Evolutionary conservation across 2,329 filamentous ascomycete species (phyloP), one percentile per base, ranked within the genome.

Genomic region (Botrytis fabae): DNA sequence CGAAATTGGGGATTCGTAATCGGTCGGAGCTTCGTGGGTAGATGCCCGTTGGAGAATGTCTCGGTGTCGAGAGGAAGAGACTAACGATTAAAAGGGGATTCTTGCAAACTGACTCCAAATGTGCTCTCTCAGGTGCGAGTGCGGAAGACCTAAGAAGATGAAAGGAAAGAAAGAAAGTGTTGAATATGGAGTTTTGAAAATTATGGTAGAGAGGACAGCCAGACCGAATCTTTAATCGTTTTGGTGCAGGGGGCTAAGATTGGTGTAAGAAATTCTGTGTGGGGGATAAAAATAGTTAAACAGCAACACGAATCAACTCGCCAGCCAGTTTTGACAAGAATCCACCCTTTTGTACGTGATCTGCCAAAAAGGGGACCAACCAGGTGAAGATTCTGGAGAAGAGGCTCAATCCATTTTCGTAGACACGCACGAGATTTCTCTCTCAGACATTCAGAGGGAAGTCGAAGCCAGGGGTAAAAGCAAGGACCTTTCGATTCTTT

Each of bases 131-230:
- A 16, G 44, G 63, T 65, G 25, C n/a, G 28, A 48, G 12, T 22
- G 12, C 22, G 46, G 18, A 48, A 35, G 28, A 32, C 51, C n/a
- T 28, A 48, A 48, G 18, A 35, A 48, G 42, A 48, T 48, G 63
- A 65, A 65, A 42, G 25, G 64, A 38, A n/a, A 60, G 64, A 38
- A 38, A 60, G 54, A 54, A 38, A 14, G 44, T 54, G 44, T 54
- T 68, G 65, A 68, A 46, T 65, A 65, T 65, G 28, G 22, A 32
- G 38, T 32, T 44, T 42, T 22, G 35, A 16, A 64, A 22, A 22
- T 69, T 60, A 69, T 57, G 65, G 46, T 35, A n/a, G 65, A 57
- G 65, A 65, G 63, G 63, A 48, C 63, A 65, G 44, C 63, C 63
- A 65, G 63, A 65, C 63, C 63, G 63, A 63, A 64, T 64, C 61